Base-by-base conservation (phyloP, 495 filamentous ascomycete genomes). In the Corynascus novoguineensis region DNA sequence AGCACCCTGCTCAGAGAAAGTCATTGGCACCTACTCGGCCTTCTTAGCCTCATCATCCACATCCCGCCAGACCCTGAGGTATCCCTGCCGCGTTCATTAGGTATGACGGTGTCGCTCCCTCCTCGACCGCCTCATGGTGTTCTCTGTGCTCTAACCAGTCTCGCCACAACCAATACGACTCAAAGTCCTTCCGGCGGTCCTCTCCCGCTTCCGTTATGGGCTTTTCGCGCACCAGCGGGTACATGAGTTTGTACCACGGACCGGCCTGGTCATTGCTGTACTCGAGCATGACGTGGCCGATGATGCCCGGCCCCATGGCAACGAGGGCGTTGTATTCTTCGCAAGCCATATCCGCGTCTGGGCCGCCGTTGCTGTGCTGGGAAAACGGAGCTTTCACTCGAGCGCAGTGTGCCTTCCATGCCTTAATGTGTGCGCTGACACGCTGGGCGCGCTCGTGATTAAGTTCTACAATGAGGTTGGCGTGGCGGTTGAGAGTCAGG, bases 401-500 rank as follows among this genome's bases (percentile, higher is more conserved):
- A 14, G 6, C 4, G 46, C n/a, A 22, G 28, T 10, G 47, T 10
- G 28, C 19, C 29, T 35, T 32, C 47, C 47, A 50, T 2, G 47
- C 47, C 2, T 35, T 19, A 8, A 35, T 24, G n/a, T 19, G 29
- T 1, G 5, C 29, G 4, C 25, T 11, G n/a, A 14, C 28, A 5
- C 47, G 28, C 19, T 35, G 47, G 28, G 17, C 15, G n/a, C 47
- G 47, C 47, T 50, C 47, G 31, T 35, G 47, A 31, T 50, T 50
- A 1, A 50, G 47, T 17, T 50, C 47, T 10, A 50, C 47, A 31
- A 50, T 35, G 17, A 50, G 47, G 31, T 50, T 50, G 47, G 47
- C 47, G 22, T 50, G 47, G 4, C 47, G 47, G 47, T 35, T 50
- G 28, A 50, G 47, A 17, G 47, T 50, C 1, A 50, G 47, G 47